These are phyloP conservation scores for Oldenlandia corymbosa DNA, from an alignment of 257 asterid species.

Conservation along the genomic window DNA sequence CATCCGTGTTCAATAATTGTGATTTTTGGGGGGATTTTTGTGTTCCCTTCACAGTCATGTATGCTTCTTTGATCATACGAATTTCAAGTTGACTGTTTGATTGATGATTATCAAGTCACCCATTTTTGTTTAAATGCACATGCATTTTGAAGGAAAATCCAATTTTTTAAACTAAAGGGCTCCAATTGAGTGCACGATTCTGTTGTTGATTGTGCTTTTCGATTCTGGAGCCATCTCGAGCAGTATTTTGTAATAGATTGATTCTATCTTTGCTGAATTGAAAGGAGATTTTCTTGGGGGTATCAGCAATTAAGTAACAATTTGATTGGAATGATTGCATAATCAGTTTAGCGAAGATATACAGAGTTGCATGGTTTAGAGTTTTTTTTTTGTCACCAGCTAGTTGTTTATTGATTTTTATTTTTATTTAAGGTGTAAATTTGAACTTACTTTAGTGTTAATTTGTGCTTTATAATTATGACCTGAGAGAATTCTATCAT, in stretches of 20 bases:
- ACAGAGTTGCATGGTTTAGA: neutral
- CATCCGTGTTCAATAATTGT: neutral
- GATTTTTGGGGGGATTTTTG: neutral
- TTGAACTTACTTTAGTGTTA: neutral
- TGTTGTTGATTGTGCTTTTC: neutral
- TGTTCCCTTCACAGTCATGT: neutral
- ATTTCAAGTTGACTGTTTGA: neutral
- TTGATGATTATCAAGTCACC: neutral
- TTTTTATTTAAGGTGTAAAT: neutral
- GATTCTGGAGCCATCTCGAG: neutral
- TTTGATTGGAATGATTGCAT: neutral
- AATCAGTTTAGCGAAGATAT: neutral
- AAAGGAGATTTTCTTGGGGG: neutral
- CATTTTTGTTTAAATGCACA: neutral
- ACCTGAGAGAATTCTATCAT: neutral
- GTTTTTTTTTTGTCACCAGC: neutral
- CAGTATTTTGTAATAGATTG: neutral
- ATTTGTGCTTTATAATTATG: neutral
- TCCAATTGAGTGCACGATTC: neutral
- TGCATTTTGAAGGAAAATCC: neutral
- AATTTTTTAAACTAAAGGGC: neutral
- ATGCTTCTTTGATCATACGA: neutral
- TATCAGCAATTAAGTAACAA: neutral
- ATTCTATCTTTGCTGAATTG: neutral
- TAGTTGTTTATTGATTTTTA: constrained; percentile 1